Evolutionary conservation across 805 yeast genomes (phyloP), one percentile per base, ranked within the genome.

Genomic region (Yamadazyma tumulicola): DNA sequence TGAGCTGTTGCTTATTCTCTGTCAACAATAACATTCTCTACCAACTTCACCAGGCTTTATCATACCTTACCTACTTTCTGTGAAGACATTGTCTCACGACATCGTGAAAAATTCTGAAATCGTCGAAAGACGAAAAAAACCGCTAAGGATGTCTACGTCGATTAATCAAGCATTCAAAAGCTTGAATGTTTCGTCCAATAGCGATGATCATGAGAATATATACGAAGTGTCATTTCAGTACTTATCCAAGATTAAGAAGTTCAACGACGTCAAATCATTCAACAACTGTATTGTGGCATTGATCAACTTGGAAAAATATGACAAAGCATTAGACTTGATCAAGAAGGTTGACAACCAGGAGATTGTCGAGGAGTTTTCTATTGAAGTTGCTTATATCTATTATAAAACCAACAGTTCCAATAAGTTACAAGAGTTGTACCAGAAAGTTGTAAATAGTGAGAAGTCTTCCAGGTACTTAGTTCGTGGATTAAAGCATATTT

Each of bases 371-470:
- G 51, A 54, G 15, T 58, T 73, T 20, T 48, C 67, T 2, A 50
- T 80, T 39, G 85, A 77, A 48, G 60, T 64, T 19, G 77, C 80
- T 3, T 82, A 83, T 47, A 62, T 79, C 6, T 69, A 69, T 48
- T 82, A 83, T 57, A 75, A 79, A 42, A 47, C 72, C 5, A 84
- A 80, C 14, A 51, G 69, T 29, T 53, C 69, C 20, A 62, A 45
- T 5, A 47, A 36, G 24, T 43, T 54, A 31, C 38, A 53, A 22
- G 37, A 51, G 20, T 35, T 62, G 15, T 51, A 48, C 35, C 27
- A 40, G 11, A 24, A 32, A 5, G 36, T 27, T 12, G 35, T 32
- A 24, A 28, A 29, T 5, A 46, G 37, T 12, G 42, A 42, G 26
- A 49, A 51, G 10, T 48, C 45, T 2, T 47, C 55, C 14, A 39